Percentiles rank a stretch among this genome's conserved stretches.
These are phyloP conservation scores for Populus hybrid DNA, from an alignment of 441 rosid species.

Conservation along the genomic window DNA sequence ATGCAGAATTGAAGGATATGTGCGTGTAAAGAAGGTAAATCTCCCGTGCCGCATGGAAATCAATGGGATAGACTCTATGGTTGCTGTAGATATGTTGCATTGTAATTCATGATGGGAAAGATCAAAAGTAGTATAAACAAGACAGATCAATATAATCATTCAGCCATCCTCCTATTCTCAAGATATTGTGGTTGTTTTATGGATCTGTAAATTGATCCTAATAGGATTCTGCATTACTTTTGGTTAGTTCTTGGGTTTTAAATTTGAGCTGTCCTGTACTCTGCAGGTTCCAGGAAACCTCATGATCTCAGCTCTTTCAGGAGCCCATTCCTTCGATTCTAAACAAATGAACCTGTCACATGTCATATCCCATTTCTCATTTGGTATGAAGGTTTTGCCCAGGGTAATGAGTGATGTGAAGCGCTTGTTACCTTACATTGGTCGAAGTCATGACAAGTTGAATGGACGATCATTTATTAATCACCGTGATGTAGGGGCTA, in stretches of 20 bases:
- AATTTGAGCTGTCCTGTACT: constrained; percentile 8
- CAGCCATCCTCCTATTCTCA: background rate
- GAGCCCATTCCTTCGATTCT: constrained; percentile 91
- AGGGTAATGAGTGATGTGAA: constrained; percentile 57
- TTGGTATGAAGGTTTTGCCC: constrained; percentile 66
- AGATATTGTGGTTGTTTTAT: background rate
- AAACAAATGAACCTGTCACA: constrained; percentile 96
- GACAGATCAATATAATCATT: background rate
- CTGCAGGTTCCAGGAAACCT: constrained; percentile 99
- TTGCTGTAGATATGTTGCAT: background rate
- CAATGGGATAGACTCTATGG: background rate
- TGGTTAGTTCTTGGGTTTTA: background rate
- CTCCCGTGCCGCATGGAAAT: background rate
- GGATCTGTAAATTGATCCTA: background rate
- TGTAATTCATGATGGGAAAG: background rate
- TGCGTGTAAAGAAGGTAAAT: constrained; percentile 94
- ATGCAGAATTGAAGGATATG: constrained; percentile 95
- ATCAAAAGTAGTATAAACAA: background rate
- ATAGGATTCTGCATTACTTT: background rate
- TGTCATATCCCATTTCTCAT: constrained; percentile 78
- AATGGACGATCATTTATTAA: constrained; percentile 79
- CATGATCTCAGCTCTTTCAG: constrained; percentile 78
- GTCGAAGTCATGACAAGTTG: constrained; percentile 81
- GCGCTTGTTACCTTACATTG: constrained; percentile 75
- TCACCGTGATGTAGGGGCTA: constrained; percentile 71